Base-by-base conservation (phyloP, 176 grass and related monocot species). In the Tillandsia leiboldiana region DNA sequence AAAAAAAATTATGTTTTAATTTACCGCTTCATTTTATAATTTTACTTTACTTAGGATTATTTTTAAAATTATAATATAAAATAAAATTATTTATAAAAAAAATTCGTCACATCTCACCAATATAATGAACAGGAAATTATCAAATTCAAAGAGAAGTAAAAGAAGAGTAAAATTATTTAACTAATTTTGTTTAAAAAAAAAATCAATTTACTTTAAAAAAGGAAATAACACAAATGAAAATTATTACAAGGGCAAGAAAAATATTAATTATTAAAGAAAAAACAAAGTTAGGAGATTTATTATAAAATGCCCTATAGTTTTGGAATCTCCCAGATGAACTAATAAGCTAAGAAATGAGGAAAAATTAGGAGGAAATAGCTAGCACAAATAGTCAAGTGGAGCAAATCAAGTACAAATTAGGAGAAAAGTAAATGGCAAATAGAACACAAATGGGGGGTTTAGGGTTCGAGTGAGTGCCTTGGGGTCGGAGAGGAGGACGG, bases 401-500 rank as follows among this genome's bases (percentile, higher is more conserved):
- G 17, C 48, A 24, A 22, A 71, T 71, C 49, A 3, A 51, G 50
- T 42, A 48, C 67, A 70, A 70, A 51, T 11, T 12, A 18, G 3
- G 56, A 23, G 10, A 48, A 71, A 7, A 33, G 23, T 27, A 57
- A 66, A 66, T 54, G 51, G 20, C 23, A 67, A 52, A 64, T 11
- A 18, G 8, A 76, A 7, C 33, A 42, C 3, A 42, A 42, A 42
- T 7, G 33, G 4, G 33, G 33, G 33, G 24, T 24, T 42, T 42
- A 42, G 56, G 56, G 10, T 23, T 20, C 11, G 15, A 61, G 15
- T 1, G 15, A 15, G 56, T 58, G 85, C 94, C 87, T 90, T 99
- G 79, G 90, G 81, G 68, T 99, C 88, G 51, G 82, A 87, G 71
- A 93, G 89, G 49, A 99, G 86, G 75, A 99, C 90, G 22, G 90